These are phyloP conservation scores for Sisymbrium irio DNA, from an alignment of 345 rosid genomes.

Conservation along the genomic window DNA sequence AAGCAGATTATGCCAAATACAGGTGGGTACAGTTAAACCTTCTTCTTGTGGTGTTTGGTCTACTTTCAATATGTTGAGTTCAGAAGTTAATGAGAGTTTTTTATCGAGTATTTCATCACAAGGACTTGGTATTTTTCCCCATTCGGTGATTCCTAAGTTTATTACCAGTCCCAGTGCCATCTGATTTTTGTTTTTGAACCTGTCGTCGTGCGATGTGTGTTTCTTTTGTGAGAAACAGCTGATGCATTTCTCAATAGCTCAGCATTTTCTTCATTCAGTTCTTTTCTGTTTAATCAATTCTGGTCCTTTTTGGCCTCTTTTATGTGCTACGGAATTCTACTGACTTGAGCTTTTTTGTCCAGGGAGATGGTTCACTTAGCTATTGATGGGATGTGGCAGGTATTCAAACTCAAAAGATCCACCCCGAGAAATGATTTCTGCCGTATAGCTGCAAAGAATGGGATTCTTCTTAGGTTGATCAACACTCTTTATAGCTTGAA, in stretches of 20 bases:
- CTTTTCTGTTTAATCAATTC: background rate
- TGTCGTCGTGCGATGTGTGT: background rate
- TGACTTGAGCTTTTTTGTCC: slow-evolving; percentile 39
- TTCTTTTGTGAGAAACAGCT: background rate
- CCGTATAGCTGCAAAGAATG: slow-evolving; percentile 91
- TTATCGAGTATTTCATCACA: background rate
- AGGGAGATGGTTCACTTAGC: slow-evolving; percentile 99
- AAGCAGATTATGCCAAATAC: slow-evolving; percentile 91
- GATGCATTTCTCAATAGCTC: background rate
- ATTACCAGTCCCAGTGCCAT: background rate
- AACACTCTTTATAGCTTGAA: slow-evolving; percentile 95
- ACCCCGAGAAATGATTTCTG: slow-evolving; percentile 95
- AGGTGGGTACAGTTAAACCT: slow-evolving; percentile 46
- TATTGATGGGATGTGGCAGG: slow-evolving; percentile 99
- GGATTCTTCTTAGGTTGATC: slow-evolving; percentile 78
- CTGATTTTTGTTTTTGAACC: background rate
- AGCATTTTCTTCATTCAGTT: slow-evolving; percentile 9
- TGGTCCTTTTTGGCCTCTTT: background rate
- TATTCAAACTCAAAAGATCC: slow-evolving; percentile 91
- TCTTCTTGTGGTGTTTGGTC: background rate
- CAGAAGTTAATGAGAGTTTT: background rate
- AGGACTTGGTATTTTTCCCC: background rate
- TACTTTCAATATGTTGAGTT: background rate
- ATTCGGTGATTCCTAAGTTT: background rate
- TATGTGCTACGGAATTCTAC: slow-evolving; percentile 9